These are phyloP conservation scores for Alternaria dauci DNA, from an alignment of 2,329 filamentous ascomycete genomes.

Conservation along the genomic window DNA sequence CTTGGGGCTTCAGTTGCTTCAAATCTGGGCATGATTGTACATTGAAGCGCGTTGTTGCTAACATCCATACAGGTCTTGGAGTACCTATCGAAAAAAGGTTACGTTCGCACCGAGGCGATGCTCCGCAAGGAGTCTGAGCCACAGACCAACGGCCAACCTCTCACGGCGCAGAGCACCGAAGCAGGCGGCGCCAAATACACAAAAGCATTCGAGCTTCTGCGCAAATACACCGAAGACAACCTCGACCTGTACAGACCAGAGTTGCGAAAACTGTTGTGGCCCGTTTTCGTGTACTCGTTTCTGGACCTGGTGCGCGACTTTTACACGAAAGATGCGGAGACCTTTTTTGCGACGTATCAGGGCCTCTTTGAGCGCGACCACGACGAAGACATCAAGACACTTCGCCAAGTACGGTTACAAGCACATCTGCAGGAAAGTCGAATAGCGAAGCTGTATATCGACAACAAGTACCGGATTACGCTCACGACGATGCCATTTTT, in stretches of 20 bases:
- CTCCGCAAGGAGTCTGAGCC: constrained; percentile 89
- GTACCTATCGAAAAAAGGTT: constrained; percentile 94
- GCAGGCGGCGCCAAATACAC: constrained; percentile 77
- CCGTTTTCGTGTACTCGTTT: constrained; percentile 92
- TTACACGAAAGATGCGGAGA: constrained; percentile 74
- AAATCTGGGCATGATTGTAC: neutral
- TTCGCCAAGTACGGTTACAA: constrained; percentile 78
- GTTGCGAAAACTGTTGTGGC: constrained; percentile 87
- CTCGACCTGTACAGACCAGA: constrained; percentile 94
- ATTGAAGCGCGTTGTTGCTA: constrained; percentile 4
- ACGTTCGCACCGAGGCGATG: constrained; percentile 89
- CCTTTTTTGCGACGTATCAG: constrained; percentile 75
- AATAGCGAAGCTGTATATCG: constrained; percentile 80
- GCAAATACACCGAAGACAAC: constrained; percentile 87
- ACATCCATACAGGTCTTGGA: constrained; percentile 74
- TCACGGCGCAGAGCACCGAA: constrained; percentile 71
- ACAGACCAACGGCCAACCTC: constrained; percentile 81
- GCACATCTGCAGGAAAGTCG: constrained; percentile 80
- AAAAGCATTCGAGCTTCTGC: constrained; percentile 75
- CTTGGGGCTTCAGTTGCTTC: neutral
- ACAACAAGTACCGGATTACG: constrained; percentile 88
- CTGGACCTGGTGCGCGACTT: constrained; percentile 78
- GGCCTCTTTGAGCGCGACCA: constrained; percentile 78
- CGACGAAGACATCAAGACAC: constrained; percentile 77
- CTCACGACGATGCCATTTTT: constrained; percentile 86